Conservation (phyloP, 169 alveolate genomes). For the Theileria orientalis region DNA sequence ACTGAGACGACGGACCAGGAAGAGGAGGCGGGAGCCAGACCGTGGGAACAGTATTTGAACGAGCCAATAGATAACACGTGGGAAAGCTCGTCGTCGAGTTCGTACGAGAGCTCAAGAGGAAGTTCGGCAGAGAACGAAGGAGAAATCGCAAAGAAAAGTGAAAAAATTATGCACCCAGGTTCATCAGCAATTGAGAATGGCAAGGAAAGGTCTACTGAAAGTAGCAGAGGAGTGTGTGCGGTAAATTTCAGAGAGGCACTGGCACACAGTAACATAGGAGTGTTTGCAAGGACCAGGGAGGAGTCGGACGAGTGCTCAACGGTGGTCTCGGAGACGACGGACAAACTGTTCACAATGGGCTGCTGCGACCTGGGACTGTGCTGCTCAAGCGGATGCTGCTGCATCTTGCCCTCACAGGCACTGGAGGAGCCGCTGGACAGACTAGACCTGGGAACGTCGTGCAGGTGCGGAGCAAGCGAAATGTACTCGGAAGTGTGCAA, state of each 20-base stretch:
- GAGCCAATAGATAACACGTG: too few relatives aligned
- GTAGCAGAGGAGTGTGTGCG: too few relatives aligned
- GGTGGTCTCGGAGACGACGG: not conserved
- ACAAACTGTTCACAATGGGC: constrained; percentile 4
- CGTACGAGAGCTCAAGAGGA: too few relatives aligned
- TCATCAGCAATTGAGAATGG: constrained; percentile 15
- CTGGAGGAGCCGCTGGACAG: constrained; percentile 26
- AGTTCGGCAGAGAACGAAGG: too few relatives aligned
- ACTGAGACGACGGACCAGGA: not conserved
- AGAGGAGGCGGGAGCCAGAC: not conserved
- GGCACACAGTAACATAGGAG: not conserved
- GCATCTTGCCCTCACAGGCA: not conserved
- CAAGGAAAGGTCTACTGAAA: not conserved
- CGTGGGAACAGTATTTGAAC: too few relatives aligned
- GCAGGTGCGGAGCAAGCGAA: constrained; percentile 60
- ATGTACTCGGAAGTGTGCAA: constrained; percentile 17
- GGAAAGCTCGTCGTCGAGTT: too few relatives aligned
- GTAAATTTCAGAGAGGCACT: not conserved
- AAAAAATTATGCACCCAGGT: too few relatives aligned
- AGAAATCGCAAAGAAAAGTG: too few relatives aligned
- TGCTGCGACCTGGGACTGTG: constrained; percentile 48
- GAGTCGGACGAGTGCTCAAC: too few relatives aligned
- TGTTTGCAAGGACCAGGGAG: too few relatives aligned
- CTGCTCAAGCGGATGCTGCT: constrained; percentile 63
- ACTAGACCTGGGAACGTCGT: not conserved